Evolutionary conservation across 352 stramenopile species (phyloP).

Genomic region (Globisporangium cederbergense): DNA sequence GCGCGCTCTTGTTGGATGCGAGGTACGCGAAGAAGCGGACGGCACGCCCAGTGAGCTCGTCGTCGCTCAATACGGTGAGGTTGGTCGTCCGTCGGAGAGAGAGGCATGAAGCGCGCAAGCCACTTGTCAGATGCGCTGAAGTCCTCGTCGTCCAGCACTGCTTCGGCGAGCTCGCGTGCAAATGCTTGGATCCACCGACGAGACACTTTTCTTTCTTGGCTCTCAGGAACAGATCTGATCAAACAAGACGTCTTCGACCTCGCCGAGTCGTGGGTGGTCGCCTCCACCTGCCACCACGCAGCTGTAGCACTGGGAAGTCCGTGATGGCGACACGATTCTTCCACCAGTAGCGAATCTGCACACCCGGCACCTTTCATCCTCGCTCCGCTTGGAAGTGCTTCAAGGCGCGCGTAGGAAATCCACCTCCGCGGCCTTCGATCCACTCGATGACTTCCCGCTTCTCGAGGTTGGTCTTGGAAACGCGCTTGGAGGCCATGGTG

Average conservation of each 20-base stretch:
- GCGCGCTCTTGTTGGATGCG: background rate
- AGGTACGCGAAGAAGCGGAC: conserved; percentile 17
- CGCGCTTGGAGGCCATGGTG: conserved; percentile 1
- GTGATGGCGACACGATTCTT: conserved; percentile 14
- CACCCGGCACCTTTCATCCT: conserved; percentile 15
- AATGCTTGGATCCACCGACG: conserved; percentile 14
- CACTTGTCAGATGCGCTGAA: conserved; percentile 24
- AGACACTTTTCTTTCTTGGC: conserved; percentile 14
- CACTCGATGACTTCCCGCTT: conserved; percentile 19
- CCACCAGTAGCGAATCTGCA: conserved; percentile 22
- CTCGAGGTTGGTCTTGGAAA: conserved; percentile 16
- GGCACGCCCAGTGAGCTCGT: conserved; percentile 14
- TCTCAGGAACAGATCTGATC: conserved; percentile 13
- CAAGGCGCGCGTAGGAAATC: conserved; percentile 13
- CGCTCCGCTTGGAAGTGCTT: conserved; percentile 17
- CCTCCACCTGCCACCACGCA: background rate
- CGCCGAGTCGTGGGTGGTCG: background rate
- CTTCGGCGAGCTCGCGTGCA: conserved; percentile 3
- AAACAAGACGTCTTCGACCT: conserved; percentile 21
- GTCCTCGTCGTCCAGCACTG: background rate
- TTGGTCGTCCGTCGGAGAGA: conserved; percentile 23
- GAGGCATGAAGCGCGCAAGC: conserved; percentile 24
- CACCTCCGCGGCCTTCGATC: conserved; percentile 12
- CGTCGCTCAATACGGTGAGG: conserved; percentile 19
- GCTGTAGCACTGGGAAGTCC: conserved; percentile 6